Percentiles rank a stretch among this genome's conserved stretches.
Conservation (phyloP, 2,329 filamentous ascomycete species). For the Penicillium hordei region DNA sequence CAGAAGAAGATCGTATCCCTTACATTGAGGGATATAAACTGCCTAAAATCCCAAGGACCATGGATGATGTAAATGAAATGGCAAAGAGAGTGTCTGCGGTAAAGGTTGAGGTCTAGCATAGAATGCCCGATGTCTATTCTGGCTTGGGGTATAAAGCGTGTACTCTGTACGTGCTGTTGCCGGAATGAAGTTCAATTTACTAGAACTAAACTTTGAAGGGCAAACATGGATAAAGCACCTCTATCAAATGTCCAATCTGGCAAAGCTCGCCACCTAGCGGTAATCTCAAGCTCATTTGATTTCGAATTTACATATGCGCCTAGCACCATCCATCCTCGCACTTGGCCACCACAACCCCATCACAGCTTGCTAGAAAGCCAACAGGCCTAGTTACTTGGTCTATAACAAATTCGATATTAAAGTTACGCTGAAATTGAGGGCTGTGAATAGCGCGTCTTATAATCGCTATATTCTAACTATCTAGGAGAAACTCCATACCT, state of each 20-base stretch:
- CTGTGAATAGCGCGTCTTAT: too few species aligned
- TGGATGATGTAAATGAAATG: neutral
- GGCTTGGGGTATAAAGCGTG: neutral
- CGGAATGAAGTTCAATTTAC: neutral
- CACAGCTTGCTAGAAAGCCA: too few species aligned
- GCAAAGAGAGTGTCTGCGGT: neutral
- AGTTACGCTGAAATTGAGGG: too few species aligned
- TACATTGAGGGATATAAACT: neutral
- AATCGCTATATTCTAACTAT: too few species aligned
- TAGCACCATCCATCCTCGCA: too few species aligned
- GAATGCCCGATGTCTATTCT: neutral
- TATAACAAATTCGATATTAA: too few species aligned
- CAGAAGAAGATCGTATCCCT: slow-evolving; percentile 2
- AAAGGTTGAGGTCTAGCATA: neutral
- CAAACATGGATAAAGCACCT: neutral
- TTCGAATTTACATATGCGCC: too few species aligned
- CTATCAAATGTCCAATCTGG: neutral
- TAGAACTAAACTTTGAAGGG: neutral
- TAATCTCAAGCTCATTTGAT: neutral
- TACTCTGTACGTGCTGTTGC: neutral
- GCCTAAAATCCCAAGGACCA: neutral
- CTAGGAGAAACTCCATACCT: too few species aligned
- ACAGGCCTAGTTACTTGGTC: too few species aligned
- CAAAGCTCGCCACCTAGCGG: neutral
- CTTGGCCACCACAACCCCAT: too few species aligned